A percentile compares a stretch with the other conserved stretches of the same genome.
Evolutionary conservation across 306 rosid species (phyloP).

Genomic region (Cucurbita maxima): DNA sequence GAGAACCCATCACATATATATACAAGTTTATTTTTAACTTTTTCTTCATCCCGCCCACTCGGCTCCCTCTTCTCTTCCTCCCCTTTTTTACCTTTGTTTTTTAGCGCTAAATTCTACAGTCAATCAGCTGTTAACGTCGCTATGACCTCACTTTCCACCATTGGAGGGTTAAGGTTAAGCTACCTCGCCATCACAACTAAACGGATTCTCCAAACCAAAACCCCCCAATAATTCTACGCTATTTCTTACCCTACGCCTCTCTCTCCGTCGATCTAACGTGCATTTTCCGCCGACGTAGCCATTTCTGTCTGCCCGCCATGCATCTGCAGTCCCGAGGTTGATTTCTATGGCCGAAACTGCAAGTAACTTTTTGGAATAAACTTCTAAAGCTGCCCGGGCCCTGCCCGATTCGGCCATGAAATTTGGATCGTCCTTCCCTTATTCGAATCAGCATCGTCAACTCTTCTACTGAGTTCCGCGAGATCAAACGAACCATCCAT

Average conservation of each 20-base stretch:
- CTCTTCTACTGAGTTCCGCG: background rate
- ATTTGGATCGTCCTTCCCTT: background rate
- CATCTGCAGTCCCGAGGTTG: constrained; percentile 1
- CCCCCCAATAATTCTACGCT: background rate
- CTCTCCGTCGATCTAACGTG: background rate
- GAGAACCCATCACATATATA: background rate
- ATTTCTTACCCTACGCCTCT: background rate
- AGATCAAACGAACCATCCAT: constrained; percentile 4
- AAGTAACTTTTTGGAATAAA: background rate
- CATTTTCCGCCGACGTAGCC: background rate
- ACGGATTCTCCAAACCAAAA: background rate
- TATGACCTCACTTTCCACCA: constrained; percentile 6
- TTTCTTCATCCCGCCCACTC: background rate
- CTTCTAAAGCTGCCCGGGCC: background rate
- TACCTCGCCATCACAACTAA: background rate
- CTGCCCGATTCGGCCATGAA: background rate
- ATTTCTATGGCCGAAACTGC: background rate
- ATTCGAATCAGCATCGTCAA: background rate
- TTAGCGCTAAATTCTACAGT: background rate
- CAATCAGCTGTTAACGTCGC: background rate
- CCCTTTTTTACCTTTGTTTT: background rate
- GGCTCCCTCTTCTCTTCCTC: background rate
- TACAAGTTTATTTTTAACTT: constrained; percentile 4
- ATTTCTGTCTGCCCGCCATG: background rate
- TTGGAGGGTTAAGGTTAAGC: background rate